Evolutionary conservation across 164 flowering plant genomes (phyloP).

Genomic region (Echeveria elegans): DNA sequence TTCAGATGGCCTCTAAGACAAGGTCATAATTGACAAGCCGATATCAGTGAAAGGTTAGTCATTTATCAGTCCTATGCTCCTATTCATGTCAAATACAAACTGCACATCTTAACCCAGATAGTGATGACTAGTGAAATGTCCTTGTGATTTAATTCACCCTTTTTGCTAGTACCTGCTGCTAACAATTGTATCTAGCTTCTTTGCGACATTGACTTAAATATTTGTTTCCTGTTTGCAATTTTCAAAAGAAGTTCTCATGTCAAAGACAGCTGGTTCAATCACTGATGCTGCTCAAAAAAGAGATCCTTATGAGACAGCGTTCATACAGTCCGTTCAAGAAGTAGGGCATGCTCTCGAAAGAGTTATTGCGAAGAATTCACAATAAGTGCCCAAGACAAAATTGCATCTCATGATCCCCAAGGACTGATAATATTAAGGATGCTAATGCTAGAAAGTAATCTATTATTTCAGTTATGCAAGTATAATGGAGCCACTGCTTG

Average conservation of each 20-base stretch:
- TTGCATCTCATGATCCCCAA: not conserved
- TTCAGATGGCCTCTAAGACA: slow-evolving; percentile 96
- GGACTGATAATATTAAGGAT: not conserved
- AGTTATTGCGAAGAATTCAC: slow-evolving; percentile 88
- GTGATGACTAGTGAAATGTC: not conserved
- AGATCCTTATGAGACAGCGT: slow-evolving; percentile 95
- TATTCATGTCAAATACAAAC: not conserved
- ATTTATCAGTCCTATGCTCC: slow-evolving; percentile 1
- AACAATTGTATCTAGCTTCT: not conserved
- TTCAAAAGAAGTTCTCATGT: slow-evolving; percentile 64
- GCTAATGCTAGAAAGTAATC: slow-evolving; percentile 20
- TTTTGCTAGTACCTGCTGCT: not conserved
- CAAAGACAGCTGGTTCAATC: slow-evolving; percentile 91
- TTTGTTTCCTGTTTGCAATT: slow-evolving; percentile 11
- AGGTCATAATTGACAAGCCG: slow-evolving; percentile 72
- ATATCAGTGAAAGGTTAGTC: slow-evolving; percentile 76
- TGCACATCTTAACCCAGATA: not conserved
- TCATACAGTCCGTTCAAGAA: slow-evolving; percentile 89
- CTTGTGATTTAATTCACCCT: not conserved
- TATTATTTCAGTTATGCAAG: slow-evolving; percentile 62
- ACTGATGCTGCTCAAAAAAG: slow-evolving; percentile 85
- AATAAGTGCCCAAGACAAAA: slow-evolving; percentile 40
- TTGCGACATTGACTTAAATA: not conserved
- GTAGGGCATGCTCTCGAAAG: slow-evolving; percentile 84
- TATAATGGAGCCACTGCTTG: slow-evolving; percentile 88